Percentiles rank a stretch among this genome's conserved stretches.
Evolutionary conservation across 2,329 filamentous ascomycete genomes (phyloP).

Genomic region (Xylaria hypoxylon): DNA sequence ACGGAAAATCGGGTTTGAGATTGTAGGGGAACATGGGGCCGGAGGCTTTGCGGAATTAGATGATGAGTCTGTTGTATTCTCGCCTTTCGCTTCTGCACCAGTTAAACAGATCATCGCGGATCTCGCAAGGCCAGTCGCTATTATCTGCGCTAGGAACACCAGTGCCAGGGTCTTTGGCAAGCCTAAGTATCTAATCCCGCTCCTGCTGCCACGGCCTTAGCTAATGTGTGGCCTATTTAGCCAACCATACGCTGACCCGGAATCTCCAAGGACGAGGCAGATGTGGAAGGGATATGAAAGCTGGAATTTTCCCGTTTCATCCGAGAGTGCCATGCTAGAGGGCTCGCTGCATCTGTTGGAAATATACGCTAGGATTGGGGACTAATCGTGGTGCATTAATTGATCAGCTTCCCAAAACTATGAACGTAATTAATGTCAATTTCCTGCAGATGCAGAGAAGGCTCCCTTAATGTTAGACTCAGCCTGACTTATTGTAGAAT

Average conservation of each 20-base stretch:
- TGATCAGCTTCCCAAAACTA: not conserved
- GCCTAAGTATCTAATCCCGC: constrained; percentile 18
- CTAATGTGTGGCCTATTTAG: constrained; percentile 36
- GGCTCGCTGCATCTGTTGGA: constrained; percentile 1
- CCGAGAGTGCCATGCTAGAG: not conserved
- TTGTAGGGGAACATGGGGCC: constrained; percentile 45
- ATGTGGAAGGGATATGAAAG: constrained; percentile 43
- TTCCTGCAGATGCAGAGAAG: too few relatives aligned
- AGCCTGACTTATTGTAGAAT: too few relatives aligned
- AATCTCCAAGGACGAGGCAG: constrained; percentile 43
- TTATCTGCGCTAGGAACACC: constrained; percentile 18
- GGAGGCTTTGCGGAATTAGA: constrained; percentile 54
- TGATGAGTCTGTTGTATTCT: constrained; percentile 54
- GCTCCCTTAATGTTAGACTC: too few relatives aligned
- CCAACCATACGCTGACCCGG: constrained; percentile 37
- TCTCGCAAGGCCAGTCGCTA: constrained; percentile 50
- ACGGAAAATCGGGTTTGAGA: constrained; percentile 42
- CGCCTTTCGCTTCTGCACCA: constrained; percentile 50
- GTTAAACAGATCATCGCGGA: constrained; percentile 56
- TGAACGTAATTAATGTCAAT: too few relatives aligned
- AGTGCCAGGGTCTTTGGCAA: constrained; percentile 2
- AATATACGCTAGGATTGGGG: not conserved
- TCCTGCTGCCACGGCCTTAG: constrained; percentile 16
- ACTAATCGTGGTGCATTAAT: not conserved
- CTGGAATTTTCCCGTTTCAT: not conserved